These are phyloP conservation scores for Tetrastigma voinierianum DNA, from an alignment of 164 flowering plant genomes.

Conservation along the genomic window DNA sequence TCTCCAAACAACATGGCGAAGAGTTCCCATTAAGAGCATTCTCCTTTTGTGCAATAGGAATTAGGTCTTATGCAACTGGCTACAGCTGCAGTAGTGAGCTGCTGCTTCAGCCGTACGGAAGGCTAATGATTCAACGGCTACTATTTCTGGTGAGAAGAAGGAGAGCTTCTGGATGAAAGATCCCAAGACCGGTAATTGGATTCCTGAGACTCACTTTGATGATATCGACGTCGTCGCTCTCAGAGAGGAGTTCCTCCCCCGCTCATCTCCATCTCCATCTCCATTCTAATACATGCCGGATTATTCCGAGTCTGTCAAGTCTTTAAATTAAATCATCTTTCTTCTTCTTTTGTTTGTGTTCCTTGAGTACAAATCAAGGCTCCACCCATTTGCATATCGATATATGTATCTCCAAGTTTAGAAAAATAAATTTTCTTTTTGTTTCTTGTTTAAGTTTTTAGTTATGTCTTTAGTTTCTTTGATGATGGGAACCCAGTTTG, in stretches of 20 bases:
- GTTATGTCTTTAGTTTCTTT: no score
- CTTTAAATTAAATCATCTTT: no score
- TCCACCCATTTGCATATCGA: no score
- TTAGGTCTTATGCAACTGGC: conserved; percentile 17
- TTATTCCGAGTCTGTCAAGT: no score
- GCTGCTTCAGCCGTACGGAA: not conserved
- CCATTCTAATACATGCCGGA: no score
- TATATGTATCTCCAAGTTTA: no score
- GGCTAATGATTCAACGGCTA: not conserved
- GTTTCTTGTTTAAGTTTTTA: no score
- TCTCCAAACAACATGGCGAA: conserved; percentile 1
- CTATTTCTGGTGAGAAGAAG: not conserved
- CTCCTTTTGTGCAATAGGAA: conserved; percentile 4
- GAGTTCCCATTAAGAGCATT: conserved; percentile 4
- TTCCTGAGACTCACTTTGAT: conserved; percentile 57
- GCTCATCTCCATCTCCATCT: no score
- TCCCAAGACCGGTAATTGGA: conserved; percentile 60
- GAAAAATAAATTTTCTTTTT: no score
- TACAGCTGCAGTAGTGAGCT: not conserved
- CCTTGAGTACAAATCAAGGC: no score
- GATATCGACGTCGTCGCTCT: conserved; percentile 46
- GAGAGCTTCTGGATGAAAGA: conserved; percentile 58
- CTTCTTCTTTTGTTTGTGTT: no score
- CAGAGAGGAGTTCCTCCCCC: conserved; percentile 37
- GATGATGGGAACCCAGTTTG: no score